These are phyloP conservation scores for Halenospora varia DNA, from an alignment of 495 filamentous ascomycete species.

Conservation along the genomic window DNA sequence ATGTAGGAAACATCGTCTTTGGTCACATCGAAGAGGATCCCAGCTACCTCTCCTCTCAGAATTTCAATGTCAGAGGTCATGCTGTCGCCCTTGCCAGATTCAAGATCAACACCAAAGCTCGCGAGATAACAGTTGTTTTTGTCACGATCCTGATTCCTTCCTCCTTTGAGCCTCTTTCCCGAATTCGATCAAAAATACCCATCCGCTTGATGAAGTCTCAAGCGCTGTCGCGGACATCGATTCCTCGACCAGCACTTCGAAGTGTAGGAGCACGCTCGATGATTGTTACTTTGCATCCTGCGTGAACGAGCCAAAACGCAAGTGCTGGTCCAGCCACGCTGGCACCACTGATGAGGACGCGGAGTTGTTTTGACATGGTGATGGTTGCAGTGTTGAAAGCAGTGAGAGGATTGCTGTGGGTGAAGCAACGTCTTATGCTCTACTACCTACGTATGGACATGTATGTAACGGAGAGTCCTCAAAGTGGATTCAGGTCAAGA, in stretches of 20 bases:
- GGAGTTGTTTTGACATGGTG: too few relatives aligned
- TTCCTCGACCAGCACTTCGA: constrained; percentile 42
- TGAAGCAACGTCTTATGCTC: too few relatives aligned
- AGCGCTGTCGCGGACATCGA: constrained; percentile 49
- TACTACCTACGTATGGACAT: too few relatives aligned
- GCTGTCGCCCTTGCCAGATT: constrained; percentile 34
- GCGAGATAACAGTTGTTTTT: constrained; percentile 32
- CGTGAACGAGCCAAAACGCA: constrained; percentile 48
- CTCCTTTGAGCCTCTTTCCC: constrained; percentile 29
- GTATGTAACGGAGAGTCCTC: too few relatives aligned
- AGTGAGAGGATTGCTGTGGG: too few relatives aligned
- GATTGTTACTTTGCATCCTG: constrained; percentile 45
- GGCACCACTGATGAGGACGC: constrained; percentile 11
- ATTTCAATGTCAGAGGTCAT: constrained; percentile 50
- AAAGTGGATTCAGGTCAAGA: too few relatives aligned
- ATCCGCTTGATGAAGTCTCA: constrained; percentile 47
- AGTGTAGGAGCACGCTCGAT: constrained; percentile 45
- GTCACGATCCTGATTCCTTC: constrained; percentile 41
- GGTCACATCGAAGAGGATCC: constrained; percentile 41
- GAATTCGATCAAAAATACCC: constrained; percentile 43
- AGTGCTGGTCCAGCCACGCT: constrained; percentile 40
- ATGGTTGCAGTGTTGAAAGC: too few relatives aligned
- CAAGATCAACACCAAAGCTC: constrained; percentile 35
- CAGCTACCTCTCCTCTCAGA: constrained; percentile 46
- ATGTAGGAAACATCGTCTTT: constrained; percentile 37